These are phyloP conservation scores for Stentor roeselii DNA, from an alignment of 73 alveolate genomes.

Conservation along the genomic window DNA sequence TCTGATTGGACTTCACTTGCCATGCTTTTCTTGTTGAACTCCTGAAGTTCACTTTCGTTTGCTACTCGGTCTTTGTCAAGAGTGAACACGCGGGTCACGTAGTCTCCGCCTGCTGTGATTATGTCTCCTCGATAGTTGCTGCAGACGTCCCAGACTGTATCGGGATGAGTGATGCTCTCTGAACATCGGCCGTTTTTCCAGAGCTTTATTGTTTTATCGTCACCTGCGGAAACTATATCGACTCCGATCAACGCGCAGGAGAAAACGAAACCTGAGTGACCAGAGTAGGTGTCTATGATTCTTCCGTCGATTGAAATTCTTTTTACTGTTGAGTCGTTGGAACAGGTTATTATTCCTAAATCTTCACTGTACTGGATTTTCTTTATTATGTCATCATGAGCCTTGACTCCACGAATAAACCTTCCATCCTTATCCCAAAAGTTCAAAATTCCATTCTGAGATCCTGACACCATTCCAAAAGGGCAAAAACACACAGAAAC, in stretches of 20 bases:
- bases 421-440: conserved; percentile 73
- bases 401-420: conserved; percentile 68
- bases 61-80: conserved; percentile 68
- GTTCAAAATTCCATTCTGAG: conserved; percentile 86
- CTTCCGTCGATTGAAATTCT: conserved; percentile 86
- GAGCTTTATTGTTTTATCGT: conserved; percentile 90
- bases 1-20: conserved; percentile 53
- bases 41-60: conserved; percentile 71
- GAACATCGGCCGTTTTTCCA: conserved; percentile 85
- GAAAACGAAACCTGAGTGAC: conserved; percentile 94
- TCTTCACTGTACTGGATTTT: conserved; percentile 72
- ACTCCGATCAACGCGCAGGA: conserved; percentile 58
- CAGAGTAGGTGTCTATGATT: conserved; percentile 66
- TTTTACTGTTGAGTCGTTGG: conserved; percentile 93
- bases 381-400: conserved; percentile 94
- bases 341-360: conserved; percentile 85
- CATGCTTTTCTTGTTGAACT: conserved; percentile 64
- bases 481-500: conserved; percentile 86
- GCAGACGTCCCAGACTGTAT: conserved; percentile 91
- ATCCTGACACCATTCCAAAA: conserved; percentile 85
- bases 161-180: conserved; percentile 84
- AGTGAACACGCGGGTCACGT: conserved; percentile 86
- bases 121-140: conserved; percentile 82
- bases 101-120: conserved; percentile 93
- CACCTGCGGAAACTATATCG: conserved; percentile 86